Evolutionary conservation across 192 early-diverging fungal genomes (phyloP).

Genomic region (Coemansia sp.): DNA sequence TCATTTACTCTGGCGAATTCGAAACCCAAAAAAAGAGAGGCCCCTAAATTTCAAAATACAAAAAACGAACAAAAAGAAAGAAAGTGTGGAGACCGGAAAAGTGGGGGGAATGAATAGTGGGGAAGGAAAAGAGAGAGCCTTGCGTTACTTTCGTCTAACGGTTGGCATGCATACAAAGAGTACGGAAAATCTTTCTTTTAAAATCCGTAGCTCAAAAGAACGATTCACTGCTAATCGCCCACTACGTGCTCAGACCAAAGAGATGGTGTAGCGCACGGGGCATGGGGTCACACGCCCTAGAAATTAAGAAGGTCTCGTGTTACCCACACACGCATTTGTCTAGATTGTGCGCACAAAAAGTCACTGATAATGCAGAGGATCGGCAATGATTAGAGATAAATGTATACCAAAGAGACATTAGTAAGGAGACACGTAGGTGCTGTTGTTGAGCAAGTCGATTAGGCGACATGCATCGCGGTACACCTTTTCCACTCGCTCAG

Average conservation of each 20-base stretch:
- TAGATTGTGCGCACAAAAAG: too few species aligned
- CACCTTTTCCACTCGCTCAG: constrained; percentile 20
- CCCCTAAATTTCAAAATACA: too few species aligned
- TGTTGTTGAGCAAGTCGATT: constrained; percentile 48
- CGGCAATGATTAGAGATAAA: neutral
- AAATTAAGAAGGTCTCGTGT: neutral
- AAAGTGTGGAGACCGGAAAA: neutral
- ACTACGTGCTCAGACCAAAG: neutral
- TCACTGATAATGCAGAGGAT: neutral
- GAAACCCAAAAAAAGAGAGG: neutral
- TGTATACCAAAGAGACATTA: neutral
- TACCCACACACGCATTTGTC: neutral
- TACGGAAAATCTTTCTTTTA: neutral
- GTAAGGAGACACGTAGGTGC: constrained; percentile 48
- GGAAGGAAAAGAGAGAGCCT: neutral
- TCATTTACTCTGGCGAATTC: neutral
- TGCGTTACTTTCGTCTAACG: neutral
- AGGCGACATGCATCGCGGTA: constrained; percentile 32
- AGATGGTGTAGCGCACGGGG: neutral
- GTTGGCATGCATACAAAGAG: neutral
- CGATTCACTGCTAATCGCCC: too few species aligned
- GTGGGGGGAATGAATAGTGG: neutral
- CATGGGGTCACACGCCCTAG: neutral
- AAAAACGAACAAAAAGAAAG: neutral
- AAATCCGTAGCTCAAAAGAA: too few species aligned